Evolutionary conservation across 2,329 filamentous ascomycete species (phyloP), one percentile per base, ranked within the genome.

Genomic region (Camillea tinctor): DNA sequence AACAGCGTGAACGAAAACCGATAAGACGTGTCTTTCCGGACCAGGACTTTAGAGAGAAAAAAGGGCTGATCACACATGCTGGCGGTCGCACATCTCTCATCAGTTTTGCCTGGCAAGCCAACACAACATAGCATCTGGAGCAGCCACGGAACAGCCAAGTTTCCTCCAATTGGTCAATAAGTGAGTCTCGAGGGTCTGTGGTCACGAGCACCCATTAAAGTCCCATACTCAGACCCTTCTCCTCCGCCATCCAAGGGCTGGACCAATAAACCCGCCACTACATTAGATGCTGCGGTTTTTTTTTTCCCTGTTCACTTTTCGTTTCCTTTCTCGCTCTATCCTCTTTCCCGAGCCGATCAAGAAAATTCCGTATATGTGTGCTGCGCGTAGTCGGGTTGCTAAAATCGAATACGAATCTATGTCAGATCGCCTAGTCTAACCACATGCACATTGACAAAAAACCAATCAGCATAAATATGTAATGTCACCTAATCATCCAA

Each of bases 31-130:
- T 21, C 30, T 48, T 48, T 22, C 17, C 26, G 52, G n/a, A 40
- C 52, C 36, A 48, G 24, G 7, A 50, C 51, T 52, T n/a, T n/a
- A n/a, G n/a, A n/a, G n/a, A n/a, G n/a, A 26, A 23, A 52, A 19
- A 19, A 24, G 17, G 51, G 52, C 24, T 48, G 52, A 54, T 54
- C 52, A 54, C 52, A 54, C 52, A 22, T 20, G 30, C 20, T 54
- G 30, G 30, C 52, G 52, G 30, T 54, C 52, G 36, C 30, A 40
- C 52, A 40, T 54, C 36, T 48, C 17, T 48, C 51, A 53, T 24
- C 51, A 19, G 20, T 48, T n/a, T n/a, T 40, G 20, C 30, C 52
- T 40, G 19, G 49, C 49, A 50, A 23, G 49, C 21, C 49, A 50
- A 50, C 49, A 50, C 49, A 21, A 50, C 49, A 21, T 50, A 21